Conservation (phyloP, 1,284 basidiomycete genomes). For the Psilocybe mexicana region DNA sequence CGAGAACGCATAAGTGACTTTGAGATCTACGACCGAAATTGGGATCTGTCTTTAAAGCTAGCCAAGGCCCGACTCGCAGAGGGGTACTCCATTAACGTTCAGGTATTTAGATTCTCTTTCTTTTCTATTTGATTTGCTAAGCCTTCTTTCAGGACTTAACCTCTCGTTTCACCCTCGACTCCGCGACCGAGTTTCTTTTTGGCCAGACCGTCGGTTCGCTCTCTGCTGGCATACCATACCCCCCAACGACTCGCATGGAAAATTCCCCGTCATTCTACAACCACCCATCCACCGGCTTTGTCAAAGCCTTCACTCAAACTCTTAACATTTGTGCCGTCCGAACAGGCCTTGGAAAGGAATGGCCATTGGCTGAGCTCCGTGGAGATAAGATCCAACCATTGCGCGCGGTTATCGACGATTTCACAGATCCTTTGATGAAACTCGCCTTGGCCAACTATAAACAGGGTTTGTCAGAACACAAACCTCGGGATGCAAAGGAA, state of each 20-base stretch:
- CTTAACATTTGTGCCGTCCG: constrained; percentile 36
- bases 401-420: constrained; percentile 36
- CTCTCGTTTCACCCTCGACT: constrained; percentile 45
- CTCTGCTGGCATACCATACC: constrained; percentile 36
- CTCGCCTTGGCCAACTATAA: constrained; percentile 31
- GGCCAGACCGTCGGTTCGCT: constrained; percentile 34
- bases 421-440: constrained; percentile 44
- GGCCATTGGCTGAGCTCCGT: constrained; percentile 46
- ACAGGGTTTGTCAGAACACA: constrained; percentile 15
- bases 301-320: constrained; percentile 38
- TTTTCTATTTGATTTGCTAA: too few species aligned
- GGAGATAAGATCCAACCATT: constrained; percentile 33
- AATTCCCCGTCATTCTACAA: constrained; percentile 19
- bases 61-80: constrained; percentile 38
- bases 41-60: constrained; percentile 35
- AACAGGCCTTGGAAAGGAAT: constrained; percentile 30
- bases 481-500: constrained; percentile 24
- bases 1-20: constrained; percentile 51
- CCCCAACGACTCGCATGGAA: constrained; percentile 24
- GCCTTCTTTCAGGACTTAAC: constrained; percentile 33
- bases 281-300: constrained; percentile 37
- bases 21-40: constrained; percentile 48
- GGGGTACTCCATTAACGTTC: constrained; percentile 50
- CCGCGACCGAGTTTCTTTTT: constrained; percentile 42
- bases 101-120: constrained; percentile 29